Percentiles rank a stretch among this genome's conserved stretches.
Evolutionary conservation across 2,329 filamentous ascomycete genomes (phyloP).

Genomic region (Cercospora sp.): DNA sequence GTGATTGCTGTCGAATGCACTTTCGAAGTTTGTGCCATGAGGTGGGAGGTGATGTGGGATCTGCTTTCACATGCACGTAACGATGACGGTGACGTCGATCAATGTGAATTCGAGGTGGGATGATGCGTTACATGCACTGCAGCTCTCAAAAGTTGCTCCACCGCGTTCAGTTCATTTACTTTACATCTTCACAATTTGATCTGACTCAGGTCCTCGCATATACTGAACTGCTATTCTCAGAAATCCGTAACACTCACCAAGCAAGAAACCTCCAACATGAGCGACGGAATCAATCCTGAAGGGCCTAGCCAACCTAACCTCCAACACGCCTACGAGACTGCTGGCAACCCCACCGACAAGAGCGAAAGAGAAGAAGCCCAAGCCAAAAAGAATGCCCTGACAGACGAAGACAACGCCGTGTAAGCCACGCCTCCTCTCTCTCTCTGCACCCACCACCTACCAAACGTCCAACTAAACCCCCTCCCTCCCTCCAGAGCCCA

Average conservation of each 20-base stretch:
- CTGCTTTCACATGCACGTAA: conserved; percentile 7
- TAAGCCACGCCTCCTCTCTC: conserved; percentile 11
- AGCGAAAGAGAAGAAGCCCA: conserved; percentile 42
- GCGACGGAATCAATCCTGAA: conserved; percentile 41
- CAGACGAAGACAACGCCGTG: conserved; percentile 32
- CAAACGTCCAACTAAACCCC: background rate
- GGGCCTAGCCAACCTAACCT: conserved; percentile 48
- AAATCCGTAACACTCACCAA: background rate
- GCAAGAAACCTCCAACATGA: conserved; percentile 27
- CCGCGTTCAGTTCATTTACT: background rate
- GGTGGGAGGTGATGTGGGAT: background rate
- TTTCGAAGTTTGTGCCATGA: background rate
- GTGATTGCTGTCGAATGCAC: background rate
- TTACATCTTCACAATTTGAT: background rate
- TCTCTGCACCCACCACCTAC: background rate
- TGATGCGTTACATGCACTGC: background rate
- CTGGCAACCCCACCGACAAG: conserved; percentile 48
- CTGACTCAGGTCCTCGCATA: background rate
- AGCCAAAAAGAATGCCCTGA: conserved; percentile 39
- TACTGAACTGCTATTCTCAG: background rate
- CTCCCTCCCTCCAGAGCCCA: conserved; percentile 32
- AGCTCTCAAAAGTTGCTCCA: background rate
- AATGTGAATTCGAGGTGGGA: conserved; percentile 1
- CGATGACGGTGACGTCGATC: conserved; percentile 6
- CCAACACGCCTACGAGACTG: conserved; percentile 48